These are phyloP conservation scores for Jackrogersella minutella DNA, from an alignment of 495 filamentous ascomycete genomes.

Conservation along the genomic window DNA sequence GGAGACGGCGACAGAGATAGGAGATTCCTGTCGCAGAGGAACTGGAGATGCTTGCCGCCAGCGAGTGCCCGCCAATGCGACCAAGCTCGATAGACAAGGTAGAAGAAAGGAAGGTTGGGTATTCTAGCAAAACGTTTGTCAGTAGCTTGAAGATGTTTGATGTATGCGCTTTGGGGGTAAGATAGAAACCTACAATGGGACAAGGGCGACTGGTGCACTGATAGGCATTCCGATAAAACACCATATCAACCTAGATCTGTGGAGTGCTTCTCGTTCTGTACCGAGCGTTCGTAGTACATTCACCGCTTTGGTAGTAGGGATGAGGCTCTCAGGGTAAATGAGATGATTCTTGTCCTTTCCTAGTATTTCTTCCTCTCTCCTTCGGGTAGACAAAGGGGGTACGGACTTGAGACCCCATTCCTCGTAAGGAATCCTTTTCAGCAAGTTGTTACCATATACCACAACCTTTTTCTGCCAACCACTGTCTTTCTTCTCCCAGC, in stretches of 20 bases:
- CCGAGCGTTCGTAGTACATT: slow-evolving; percentile 69
- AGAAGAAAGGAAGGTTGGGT: slow-evolving; percentile 98
- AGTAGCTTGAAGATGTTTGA: background rate
- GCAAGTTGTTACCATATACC: slow-evolving; percentile 81
- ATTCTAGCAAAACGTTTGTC: slow-evolving; percentile 60
- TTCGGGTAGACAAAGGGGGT: slow-evolving; percentile 77
- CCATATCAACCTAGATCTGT: slow-evolving; percentile 78
- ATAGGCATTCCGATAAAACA: slow-evolving; percentile 84
- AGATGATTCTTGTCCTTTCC: slow-evolving; percentile 76
- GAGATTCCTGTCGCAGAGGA: slow-evolving; percentile 75
- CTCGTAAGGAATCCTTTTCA: slow-evolving; percentile 90
- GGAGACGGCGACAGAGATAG: slow-evolving; percentile 68
- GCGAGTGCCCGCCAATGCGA: slow-evolving; percentile 76
- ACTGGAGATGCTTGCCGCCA: slow-evolving; percentile 86
- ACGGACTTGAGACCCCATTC: slow-evolving; percentile 98
- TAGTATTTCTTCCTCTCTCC: slow-evolving; percentile 66
- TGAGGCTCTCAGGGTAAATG: slow-evolving; percentile 74
- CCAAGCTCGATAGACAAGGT: slow-evolving; percentile 81
- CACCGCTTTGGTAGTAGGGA: slow-evolving; percentile 67
- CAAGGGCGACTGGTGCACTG: slow-evolving; percentile 77
- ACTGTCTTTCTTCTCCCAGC: slow-evolving; percentile 83
- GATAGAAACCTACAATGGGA: slow-evolving; percentile 76
- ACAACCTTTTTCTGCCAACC: slow-evolving; percentile 90
- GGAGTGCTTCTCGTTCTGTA: slow-evolving; percentile 81
- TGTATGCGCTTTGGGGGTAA: background rate